Conservation (phyloP, 2,329 filamentous ascomycete genomes). For the Parasarocladium wereldwijsianum region DNA sequence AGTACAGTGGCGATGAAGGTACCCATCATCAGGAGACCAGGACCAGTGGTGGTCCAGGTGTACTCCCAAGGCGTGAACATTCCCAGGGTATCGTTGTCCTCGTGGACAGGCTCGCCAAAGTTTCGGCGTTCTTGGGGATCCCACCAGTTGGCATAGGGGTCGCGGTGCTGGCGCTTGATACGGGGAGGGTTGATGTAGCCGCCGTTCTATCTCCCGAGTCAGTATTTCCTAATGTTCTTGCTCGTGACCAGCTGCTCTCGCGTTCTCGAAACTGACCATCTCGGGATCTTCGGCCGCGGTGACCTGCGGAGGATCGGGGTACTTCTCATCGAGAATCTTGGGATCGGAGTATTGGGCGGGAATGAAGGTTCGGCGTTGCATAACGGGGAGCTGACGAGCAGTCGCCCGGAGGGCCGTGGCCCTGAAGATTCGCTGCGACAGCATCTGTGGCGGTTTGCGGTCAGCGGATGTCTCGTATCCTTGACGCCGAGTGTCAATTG, state of each 20-base stretch:
- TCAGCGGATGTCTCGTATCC: not conserved
- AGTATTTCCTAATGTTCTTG: constrained; percentile 12
- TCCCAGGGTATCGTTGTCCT: constrained; percentile 87
- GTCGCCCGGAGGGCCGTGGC: constrained; percentile 27
- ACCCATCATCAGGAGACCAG: constrained; percentile 53
- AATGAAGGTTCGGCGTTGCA: constrained; percentile 43
- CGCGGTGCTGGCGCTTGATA: constrained; percentile 81
- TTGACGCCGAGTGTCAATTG: not conserved
- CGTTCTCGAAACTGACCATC: constrained; percentile 35
- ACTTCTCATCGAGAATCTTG: constrained; percentile 35
- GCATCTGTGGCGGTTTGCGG: constrained; percentile 34
- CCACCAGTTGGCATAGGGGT: constrained; percentile 91
- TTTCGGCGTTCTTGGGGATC: constrained; percentile 95
- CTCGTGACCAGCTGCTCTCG: constrained; percentile 2
- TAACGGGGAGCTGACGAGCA: constrained; percentile 32
- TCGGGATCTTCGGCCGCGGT: constrained; percentile 50
- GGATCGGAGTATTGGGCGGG: constrained; percentile 32
- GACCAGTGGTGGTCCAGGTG: constrained; percentile 61
- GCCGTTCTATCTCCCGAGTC: constrained; percentile 74
- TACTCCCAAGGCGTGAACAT: constrained; percentile 85
- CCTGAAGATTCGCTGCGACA: constrained; percentile 43
- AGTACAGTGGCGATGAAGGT: constrained; percentile 50
- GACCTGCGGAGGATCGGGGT: constrained; percentile 29
- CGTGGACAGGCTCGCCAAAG: constrained; percentile 90
- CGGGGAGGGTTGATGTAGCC: constrained; percentile 66